phyloP scores from a whole-genome alignment of 305 asterid species.

The Euphrasia arctica region DNA sequence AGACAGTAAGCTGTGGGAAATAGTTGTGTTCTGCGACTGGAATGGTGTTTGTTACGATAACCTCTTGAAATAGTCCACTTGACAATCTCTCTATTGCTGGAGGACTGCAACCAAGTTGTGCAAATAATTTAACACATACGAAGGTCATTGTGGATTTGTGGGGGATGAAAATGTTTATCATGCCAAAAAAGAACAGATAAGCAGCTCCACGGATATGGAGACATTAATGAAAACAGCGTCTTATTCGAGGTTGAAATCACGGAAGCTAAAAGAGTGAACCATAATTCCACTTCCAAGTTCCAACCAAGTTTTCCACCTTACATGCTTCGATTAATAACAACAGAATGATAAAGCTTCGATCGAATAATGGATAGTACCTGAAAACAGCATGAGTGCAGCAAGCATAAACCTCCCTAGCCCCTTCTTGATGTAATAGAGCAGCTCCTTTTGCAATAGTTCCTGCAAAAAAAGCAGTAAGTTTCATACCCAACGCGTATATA shows the following conservation, averaged over 20 bases:
- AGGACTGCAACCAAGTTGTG: slow-evolving; percentile 59
- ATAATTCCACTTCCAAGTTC: slow-evolving; percentile 4
- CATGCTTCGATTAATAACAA: background rate
- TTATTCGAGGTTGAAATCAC: slow-evolving; percentile 3
- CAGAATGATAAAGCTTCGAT: slow-evolving; percentile 8
- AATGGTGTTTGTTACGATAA: slow-evolving; percentile 88
- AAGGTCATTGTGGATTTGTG: slow-evolving; percentile 6
- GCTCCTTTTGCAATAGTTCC: slow-evolving; percentile 97
- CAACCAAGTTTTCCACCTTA: slow-evolving; percentile 2
- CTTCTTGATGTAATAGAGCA: slow-evolving; percentile 86
- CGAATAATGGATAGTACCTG: slow-evolving; percentile 46
- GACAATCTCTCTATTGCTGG: slow-evolving; percentile 94
- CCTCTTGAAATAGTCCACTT: slow-evolving; percentile 94
- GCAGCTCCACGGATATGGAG: slow-evolving; percentile 16
- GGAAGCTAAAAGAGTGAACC: background rate
- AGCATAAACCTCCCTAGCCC: slow-evolving; percentile 97
- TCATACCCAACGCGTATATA: slow-evolving; percentile 17
- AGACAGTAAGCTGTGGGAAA: slow-evolving; percentile 88
- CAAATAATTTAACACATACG: slow-evolving; percentile 14
- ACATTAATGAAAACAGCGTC: background rate
- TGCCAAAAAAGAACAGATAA: slow-evolving; percentile 14
- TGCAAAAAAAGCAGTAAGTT: slow-evolving; percentile 31
- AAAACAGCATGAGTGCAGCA: slow-evolving; percentile 95
- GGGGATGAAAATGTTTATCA: background rate
- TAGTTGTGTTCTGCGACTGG: slow-evolving; percentile 84